These are phyloP conservation scores for Calycina marina DNA, from an alignment of 2,329 filamentous ascomycete genomes.

Conservation along the genomic window DNA sequence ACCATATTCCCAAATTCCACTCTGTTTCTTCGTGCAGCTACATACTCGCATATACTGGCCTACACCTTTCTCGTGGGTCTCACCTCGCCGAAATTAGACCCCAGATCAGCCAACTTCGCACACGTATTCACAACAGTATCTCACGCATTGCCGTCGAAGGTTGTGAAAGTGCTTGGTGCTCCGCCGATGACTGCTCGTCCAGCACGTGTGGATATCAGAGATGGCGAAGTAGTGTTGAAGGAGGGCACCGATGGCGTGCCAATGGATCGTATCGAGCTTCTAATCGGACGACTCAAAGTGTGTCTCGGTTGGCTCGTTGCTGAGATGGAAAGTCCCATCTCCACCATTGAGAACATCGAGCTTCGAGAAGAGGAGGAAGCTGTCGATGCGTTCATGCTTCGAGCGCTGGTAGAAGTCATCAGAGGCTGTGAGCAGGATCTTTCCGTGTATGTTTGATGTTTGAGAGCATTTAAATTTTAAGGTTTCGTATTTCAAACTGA, in stretches of 20 bases:
- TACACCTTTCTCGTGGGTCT: slow-evolving; percentile 11
- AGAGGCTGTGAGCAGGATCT: slow-evolving; percentile 1
- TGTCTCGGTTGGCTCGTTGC: neutral
- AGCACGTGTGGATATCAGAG: neutral
- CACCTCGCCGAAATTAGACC: neutral
- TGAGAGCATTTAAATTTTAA: too few species aligned
- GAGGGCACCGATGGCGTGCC: neutral
- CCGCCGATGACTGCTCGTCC: neutral
- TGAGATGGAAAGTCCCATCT: neutral
- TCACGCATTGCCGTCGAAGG: slow-evolving; percentile 1
- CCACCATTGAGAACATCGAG: neutral
- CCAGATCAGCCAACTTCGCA: too few species aligned
- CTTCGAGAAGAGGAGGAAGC: neutral
- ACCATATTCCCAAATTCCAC: slow-evolving; percentile 16
- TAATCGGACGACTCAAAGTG: neutral
- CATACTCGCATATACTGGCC: slow-evolving; percentile 18
- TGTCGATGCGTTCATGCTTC: neutral
- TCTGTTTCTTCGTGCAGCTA: slow-evolving; percentile 9
- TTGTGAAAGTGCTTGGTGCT: neutral
- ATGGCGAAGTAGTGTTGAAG: neutral
- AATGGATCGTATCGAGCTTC: neutral
- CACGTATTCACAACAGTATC: neutral
- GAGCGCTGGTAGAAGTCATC: neutral
- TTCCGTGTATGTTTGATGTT: neutral
- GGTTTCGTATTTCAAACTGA: too few species aligned